Percentiles rank a stretch among this genome's conserved stretches.
These are phyloP conservation scores for Tephrocybe rancida DNA, from an alignment of 768 basidiomycete genomes.

Conservation along the genomic window DNA sequence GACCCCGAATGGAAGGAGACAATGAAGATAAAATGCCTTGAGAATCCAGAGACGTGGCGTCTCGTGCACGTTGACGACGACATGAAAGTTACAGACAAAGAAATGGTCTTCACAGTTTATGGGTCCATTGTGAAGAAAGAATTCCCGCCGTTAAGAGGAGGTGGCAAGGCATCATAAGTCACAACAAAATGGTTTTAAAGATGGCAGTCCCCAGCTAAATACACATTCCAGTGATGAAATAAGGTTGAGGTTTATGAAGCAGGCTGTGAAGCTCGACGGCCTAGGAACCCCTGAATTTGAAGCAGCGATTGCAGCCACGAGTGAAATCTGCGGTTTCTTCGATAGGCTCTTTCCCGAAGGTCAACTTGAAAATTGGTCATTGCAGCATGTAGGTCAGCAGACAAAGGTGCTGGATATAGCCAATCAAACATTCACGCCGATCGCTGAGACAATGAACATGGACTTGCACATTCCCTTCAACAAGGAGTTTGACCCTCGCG, in stretches of 20 bases:
- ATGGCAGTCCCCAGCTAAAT: neutral
- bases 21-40: no score
- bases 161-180: neutral
- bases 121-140: neutral
- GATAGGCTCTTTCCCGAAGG: neutral
- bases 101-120: neutral
- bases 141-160: neutral
- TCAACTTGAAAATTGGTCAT: neutral
- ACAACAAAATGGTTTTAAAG: neutral
- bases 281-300: neutral
- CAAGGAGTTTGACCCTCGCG: neutral
- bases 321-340: neutral
- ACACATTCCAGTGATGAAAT: neutral
- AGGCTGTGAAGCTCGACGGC: neutral
- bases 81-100: neutral
- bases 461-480: neutral
- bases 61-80: no score
- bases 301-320: no score
- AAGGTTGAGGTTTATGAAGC: neutral
- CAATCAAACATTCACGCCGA: neutral
- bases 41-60: no score
- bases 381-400: neutral
- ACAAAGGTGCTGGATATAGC: neutral
- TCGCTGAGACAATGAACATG: neutral
- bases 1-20: no score